A percentile compares a stretch with the other conserved stretches of the same genome.
phyloP scores from a whole-genome alignment of 2,329 filamentous ascomycete genomes.

The Chalaropsis thielavioides region DNA sequence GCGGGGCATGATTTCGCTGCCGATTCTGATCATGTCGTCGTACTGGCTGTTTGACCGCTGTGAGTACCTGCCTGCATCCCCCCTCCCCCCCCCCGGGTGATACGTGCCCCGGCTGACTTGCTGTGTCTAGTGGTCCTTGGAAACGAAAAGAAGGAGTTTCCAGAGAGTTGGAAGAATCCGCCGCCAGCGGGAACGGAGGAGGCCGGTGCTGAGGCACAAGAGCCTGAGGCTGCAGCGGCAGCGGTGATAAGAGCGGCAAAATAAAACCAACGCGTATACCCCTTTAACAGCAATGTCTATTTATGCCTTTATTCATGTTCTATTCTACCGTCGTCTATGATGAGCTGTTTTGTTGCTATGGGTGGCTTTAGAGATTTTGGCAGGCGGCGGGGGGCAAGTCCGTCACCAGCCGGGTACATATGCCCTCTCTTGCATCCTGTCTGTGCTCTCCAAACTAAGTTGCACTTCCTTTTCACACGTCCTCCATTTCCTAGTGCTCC shows the following conservation, averaged over 20 bases:
- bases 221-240: background rate
- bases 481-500: too few relatives aligned
- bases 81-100: background rate
- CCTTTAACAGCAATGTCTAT: background rate
- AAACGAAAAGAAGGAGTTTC: constrained; percentile 7
- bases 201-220: background rate
- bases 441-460: too few relatives aligned
- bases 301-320: background rate
- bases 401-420: too few relatives aligned
- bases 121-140: constrained; percentile 5
- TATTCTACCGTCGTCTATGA: too few relatives aligned
- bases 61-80: background rate
- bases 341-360: too few relatives aligned
- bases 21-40: constrained; percentile 13
- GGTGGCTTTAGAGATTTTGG: too few relatives aligned
- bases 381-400: too few relatives aligned
- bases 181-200: background rate
- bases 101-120: background rate
- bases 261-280: background rate
- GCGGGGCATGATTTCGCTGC: constrained; percentile 13
- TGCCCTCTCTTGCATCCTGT: too few relatives aligned
- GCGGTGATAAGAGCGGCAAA: background rate
- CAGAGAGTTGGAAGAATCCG: constrained; percentile 6
- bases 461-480: too few relatives aligned
- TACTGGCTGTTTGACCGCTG: constrained; percentile 14